A percentile compares a stretch with the other conserved stretches of the same genome.
phyloP scores from a whole-genome alignment of 1,284 basidiomycete species.

The Trametes pubescens region DNA sequence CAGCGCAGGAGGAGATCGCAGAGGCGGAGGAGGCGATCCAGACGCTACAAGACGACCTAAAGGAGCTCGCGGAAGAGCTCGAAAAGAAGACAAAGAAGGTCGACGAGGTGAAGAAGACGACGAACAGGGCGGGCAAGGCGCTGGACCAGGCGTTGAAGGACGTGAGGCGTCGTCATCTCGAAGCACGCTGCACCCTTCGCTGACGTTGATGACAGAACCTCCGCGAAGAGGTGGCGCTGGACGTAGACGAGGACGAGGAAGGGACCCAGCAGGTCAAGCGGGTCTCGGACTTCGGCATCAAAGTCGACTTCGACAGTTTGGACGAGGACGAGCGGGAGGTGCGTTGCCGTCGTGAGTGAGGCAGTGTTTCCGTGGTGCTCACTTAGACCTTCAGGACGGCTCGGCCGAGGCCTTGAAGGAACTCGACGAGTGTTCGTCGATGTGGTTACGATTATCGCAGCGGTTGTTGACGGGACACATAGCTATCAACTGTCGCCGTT shows the following conservation, averaged over 20 bases:
- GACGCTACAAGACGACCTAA: constrained; percentile 67
- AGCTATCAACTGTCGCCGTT: constrained; percentile 98
- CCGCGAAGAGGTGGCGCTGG: constrained; percentile 88
- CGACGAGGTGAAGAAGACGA: constrained; percentile 80
- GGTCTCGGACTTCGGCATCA: constrained; percentile 88
- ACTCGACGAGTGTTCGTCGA: constrained; percentile 72
- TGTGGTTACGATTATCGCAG: neutral
- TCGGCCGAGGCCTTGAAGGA: constrained; percentile 74
- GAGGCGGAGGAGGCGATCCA: constrained; percentile 67
- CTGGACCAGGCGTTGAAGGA: constrained; percentile 93
- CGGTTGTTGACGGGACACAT: constrained; percentile 2
- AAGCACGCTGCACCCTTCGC: constrained; percentile 2
- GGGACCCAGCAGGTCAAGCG: constrained; percentile 77
- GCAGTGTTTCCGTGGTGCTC: neutral
- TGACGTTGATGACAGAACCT: constrained; percentile 61
- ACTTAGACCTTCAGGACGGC: constrained; percentile 57
- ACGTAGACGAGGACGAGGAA: constrained; percentile 85
- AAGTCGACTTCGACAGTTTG: constrained; percentile 86
- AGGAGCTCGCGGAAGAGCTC: constrained; percentile 65
- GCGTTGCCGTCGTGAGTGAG: neutral
- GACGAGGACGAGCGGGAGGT: constrained; percentile 86
- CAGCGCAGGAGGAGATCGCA: constrained; percentile 72
- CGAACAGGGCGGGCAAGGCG: constrained; percentile 73
- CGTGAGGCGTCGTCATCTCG: constrained; percentile 49
- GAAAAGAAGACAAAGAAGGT: constrained; percentile 76